Conservation (phyloP, 2,329 filamentous ascomycete species). For the Aspergillus transmontanensis region DNA sequence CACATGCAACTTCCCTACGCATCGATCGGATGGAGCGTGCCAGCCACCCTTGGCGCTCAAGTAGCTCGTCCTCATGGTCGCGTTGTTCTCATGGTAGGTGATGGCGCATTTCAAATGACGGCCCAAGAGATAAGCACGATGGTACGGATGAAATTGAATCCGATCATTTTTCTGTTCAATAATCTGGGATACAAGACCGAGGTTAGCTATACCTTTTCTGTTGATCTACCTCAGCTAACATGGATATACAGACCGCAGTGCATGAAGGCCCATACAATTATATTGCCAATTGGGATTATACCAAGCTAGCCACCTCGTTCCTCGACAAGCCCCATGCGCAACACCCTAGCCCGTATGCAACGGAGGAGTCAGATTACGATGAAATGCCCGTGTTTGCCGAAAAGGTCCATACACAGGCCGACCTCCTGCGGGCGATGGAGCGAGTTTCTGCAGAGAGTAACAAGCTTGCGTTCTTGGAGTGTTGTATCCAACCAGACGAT, state of each 20-base stretch:
- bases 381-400: not conserved
- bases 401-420: slow-evolving; percentile 1
- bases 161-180: slow-evolving; percentile 81
- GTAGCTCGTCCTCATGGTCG: slow-evolving; percentile 37
- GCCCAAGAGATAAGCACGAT: slow-evolving; percentile 82
- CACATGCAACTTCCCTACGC: slow-evolving; percentile 15
- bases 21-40: slow-evolving; percentile 14
- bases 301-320: slow-evolving; percentile 8
- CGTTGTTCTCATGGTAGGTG: slow-evolving; percentile 79
- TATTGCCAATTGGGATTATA: slow-evolving; percentile 15
- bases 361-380: not conserved
- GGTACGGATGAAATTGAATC: slow-evolving; percentile 69
- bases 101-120: slow-evolving; percentile 82
- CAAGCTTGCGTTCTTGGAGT: slow-evolving; percentile 13
- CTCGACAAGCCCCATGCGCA: not conserved
- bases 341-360: slow-evolving; percentile 5
- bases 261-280: slow-evolving; percentile 16
- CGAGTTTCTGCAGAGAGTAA: not conserved
- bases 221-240: not conserved
- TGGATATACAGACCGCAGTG: not conserved
- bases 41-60: slow-evolving; percentile 11
- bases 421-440: not conserved
- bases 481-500: slow-evolving; percentile 13
- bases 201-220: slow-evolving; percentile 11
- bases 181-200: slow-evolving; percentile 87